phyloP scores from a whole-genome alignment of 495 filamentous ascomycete genomes.

The Trichoderma orchidacearum region DNA sequence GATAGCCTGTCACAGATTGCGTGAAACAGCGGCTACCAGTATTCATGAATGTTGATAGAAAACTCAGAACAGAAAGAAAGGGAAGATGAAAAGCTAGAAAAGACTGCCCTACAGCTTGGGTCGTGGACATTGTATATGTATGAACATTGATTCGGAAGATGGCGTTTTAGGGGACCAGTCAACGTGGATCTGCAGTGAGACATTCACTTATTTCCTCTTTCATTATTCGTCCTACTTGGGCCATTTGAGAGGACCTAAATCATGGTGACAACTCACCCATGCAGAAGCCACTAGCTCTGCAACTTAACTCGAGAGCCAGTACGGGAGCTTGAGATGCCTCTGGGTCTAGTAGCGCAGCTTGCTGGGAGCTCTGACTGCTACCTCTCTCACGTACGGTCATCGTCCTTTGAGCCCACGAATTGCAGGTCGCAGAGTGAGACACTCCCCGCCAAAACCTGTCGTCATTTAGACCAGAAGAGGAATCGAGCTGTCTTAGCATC shows the following conservation, averaged over 20 bases:
- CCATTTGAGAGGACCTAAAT: too few species aligned
- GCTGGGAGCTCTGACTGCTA: too few species aligned
- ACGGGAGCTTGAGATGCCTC: background rate
- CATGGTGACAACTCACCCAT: background rate
- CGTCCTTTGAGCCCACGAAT: background rate
- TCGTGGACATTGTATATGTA: background rate
- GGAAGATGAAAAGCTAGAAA: background rate
- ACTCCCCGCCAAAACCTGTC: background rate
- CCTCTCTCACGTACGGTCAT: background rate
- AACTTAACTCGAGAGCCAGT: background rate
- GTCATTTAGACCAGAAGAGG: background rate
- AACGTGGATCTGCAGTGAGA: background rate
- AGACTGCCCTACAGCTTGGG: background rate
- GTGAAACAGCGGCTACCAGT: too few species aligned
- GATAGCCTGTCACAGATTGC: too few species aligned
- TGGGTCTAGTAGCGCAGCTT: too few species aligned
- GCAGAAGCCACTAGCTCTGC: background rate
- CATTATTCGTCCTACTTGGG: background rate
- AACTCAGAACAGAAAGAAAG: background rate
- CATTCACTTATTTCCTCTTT: background rate
- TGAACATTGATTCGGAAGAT: background rate
- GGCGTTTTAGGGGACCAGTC: background rate
- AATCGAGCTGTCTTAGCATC: background rate
- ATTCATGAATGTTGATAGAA: background rate
- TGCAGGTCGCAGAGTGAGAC: background rate